Percentiles rank a stretch among this genome's conserved stretches.
Evolutionary conservation across 768 basidiomycete species (phyloP).

Genomic region (Boletellus sp.): DNA sequence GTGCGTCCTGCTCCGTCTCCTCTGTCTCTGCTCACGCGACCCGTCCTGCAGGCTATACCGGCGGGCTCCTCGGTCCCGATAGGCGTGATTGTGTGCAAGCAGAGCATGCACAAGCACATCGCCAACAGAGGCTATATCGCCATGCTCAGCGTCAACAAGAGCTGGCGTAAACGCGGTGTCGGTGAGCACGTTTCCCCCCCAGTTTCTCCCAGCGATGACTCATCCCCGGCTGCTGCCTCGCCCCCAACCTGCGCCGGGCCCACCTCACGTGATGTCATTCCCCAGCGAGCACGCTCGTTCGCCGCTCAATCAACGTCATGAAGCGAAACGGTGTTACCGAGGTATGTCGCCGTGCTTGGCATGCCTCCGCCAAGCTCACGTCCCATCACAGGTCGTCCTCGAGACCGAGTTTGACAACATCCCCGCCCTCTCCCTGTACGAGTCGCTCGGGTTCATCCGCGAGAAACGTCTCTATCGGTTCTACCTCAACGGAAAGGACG

Average conservation of each 20-base stretch:
- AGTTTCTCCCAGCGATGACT: neutral
- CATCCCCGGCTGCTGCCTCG: neutral
- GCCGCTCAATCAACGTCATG: constrained; percentile 83
- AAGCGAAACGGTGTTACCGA: constrained; percentile 78
- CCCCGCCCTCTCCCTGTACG: constrained; percentile 85
- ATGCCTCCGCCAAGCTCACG: neutral
- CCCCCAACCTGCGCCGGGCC: constrained; percentile 4
- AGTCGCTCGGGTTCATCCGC: constrained; percentile 88
- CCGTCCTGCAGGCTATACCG: constrained; percentile 22
- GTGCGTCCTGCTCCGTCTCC: constrained; percentile 32
- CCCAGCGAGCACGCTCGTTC: constrained; percentile 81
- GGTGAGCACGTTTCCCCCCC: constrained; percentile 49
- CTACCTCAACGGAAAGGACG: constrained; percentile 97
- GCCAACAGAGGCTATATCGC: constrained; percentile 94
- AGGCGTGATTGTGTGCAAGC: constrained; percentile 96
- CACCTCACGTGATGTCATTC: constrained; percentile 19
- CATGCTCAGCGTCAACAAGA: constrained; percentile 88
- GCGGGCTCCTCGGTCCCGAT: constrained; percentile 51
- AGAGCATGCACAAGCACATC: constrained; percentile 75
- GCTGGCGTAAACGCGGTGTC: constrained; percentile 87
- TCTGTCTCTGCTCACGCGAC: neutral
- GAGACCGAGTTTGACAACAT: constrained; percentile 96
- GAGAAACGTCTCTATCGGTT: constrained; percentile 94
- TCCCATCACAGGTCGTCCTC: constrained; percentile 74
- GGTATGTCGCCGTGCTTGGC: constrained; percentile 46